Base-by-base conservation (phyloP, 2,329 filamentous ascomycete species). In the Fusarium sororula region DNA sequence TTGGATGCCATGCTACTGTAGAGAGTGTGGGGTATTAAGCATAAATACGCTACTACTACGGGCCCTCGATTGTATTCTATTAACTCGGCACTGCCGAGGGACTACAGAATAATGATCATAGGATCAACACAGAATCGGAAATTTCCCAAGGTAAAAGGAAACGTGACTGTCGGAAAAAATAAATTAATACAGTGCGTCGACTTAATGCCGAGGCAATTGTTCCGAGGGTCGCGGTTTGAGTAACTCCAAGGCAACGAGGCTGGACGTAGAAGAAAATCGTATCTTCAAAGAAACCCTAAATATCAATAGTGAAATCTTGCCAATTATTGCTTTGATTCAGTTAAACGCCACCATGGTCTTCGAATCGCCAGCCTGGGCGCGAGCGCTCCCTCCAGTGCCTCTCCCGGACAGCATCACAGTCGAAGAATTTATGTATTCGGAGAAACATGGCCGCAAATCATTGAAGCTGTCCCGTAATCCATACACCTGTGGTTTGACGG, bases 81-180 rank as follows among this genome's bases (percentile, higher is more conserved):
- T 13, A 20, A 35, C 17, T 51, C 48, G 48, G 30, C n/a, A 24
- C n/a, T 51, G 30, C 48, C n/a, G 48, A 51, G 48, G 48, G n/a
- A 24, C 12, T 15, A 20, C n/a, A 35, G 5, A 32, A n/a, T n/a
- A 18, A 50, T 15, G 28, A 5, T 18, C 47, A 50, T 14, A 22
- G 1, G 24, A 20, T 7, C 44, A 20, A 3, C 24, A 6, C 15
- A 5, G 15, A 17, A 18, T n/a, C 15, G 22, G 14, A 9, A 32
- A 32, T 9, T 11, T 32, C 48, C 48, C 48, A 24, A 35, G 48
- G 48, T 24, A 24, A 35, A 35, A 20, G 17, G 1, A 35, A 51
- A 51, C 8, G 12, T 0, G 22, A 11, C 6, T 14, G 6, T 20
- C 5, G 3, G 22, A 18, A 0, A 12, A 15, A 20, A 30, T 18